Percentiles rank a stretch among this genome's conserved stretches.
Conservation (phyloP, 768 basidiomycete species). For the Hemileccinum impolitum region DNA sequence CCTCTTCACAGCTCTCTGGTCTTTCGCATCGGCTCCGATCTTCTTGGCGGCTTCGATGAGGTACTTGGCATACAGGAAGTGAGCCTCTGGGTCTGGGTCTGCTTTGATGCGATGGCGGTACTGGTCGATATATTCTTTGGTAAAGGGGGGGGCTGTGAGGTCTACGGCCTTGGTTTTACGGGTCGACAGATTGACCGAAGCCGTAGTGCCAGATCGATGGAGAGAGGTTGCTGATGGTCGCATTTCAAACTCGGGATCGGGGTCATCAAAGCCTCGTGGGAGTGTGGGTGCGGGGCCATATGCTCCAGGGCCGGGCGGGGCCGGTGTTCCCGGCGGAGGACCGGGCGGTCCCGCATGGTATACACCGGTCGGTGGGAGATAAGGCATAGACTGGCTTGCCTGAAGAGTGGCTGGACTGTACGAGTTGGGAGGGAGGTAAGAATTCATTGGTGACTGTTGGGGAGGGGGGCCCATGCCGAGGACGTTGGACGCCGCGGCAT, state of each 20-base stretch:
- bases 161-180: conserved; percentile 80
- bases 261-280: conserved; percentile 33
- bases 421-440: conserved; percentile 21
- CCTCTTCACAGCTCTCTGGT: conserved; percentile 82
- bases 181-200: conserved; percentile 54
- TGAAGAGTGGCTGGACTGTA: conserved; percentile 24
- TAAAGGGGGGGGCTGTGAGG: conserved; percentile 80
- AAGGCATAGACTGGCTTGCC: conserved; percentile 29
- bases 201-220: conserved; percentile 54
- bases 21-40: conserved; percentile 67
- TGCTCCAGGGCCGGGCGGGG: conserved; percentile 8
- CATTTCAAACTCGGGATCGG: conserved; percentile 57
- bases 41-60: conserved; percentile 97
- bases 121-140: conserved; percentile 95
- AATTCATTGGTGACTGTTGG: conserved; percentile 15
- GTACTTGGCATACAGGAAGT: conserved; percentile 98
- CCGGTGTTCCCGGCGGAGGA: conserved; percentile 17
- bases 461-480: conserved; percentile 70
- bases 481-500: conserved; percentile 76
- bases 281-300: conserved; percentile 26
- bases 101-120: conserved; percentile 96
- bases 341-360: conserved; percentile 22
- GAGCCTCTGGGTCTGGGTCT: conserved; percentile 97
- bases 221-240: conserved; percentile 43
- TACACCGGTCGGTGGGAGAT: conserved; percentile 30